phyloP scores from a whole-genome alignment of 345 rosid species.

The Citrus inodora region DNA sequence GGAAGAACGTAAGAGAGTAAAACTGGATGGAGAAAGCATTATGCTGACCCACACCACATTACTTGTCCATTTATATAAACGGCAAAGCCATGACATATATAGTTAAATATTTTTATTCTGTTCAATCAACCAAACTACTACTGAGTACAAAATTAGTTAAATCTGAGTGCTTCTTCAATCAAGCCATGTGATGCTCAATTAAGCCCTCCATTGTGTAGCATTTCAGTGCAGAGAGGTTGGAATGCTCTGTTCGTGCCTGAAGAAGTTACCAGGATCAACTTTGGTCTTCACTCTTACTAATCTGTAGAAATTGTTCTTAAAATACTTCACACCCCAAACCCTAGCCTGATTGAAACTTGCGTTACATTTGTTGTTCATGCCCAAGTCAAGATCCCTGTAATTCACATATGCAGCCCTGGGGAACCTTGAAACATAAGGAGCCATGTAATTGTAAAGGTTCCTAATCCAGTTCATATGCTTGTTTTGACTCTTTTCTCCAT shows the following conservation, averaged over 20 bases:
- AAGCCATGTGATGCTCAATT: neutral
- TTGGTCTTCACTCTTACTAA: conserved; percentile 12
- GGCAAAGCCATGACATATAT: neutral
- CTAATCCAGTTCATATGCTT: conserved; percentile 17
- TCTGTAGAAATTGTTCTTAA: conserved; percentile 18
- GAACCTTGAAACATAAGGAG: conserved; percentile 22
- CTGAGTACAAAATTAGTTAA: neutral
- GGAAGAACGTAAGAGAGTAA: neutral
- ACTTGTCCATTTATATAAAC: neutral
- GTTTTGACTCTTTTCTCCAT: neutral
- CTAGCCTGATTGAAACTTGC: conserved; percentile 2
- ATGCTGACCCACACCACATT: neutral
- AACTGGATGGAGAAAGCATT: neutral
- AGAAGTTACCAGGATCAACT: conserved; percentile 25
- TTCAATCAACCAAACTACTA: neutral
- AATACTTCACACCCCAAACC: conserved; percentile 19
- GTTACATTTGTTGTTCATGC: neutral
- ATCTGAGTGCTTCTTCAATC: neutral
- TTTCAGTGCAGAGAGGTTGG: conserved; percentile 1
- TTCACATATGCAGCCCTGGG: conserved; percentile 33
- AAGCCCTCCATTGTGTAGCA: neutral
- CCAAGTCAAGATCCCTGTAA: conserved; percentile 28
- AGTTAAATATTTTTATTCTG: neutral
- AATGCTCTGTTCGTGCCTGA: conserved; percentile 29
- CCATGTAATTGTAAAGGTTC: conserved; percentile 20